These are phyloP conservation scores for Pelargonium cotyledonis DNA, from an alignment of 441 rosid genomes.

Conservation along the genomic window DNA sequence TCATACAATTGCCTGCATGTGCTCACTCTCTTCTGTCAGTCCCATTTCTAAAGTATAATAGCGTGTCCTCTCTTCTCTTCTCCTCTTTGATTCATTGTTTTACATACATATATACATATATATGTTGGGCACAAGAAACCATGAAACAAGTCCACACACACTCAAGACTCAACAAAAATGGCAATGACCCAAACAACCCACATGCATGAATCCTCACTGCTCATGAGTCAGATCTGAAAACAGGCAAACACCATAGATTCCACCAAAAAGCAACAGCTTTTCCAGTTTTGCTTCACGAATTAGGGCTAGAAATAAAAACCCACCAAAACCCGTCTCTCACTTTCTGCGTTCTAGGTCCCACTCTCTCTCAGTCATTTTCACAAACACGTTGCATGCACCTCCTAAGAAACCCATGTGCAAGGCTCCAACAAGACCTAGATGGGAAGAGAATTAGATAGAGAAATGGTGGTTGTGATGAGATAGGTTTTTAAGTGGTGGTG, in stretches of 20 bases:
- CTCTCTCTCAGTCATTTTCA: neutral
- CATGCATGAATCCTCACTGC: too few species aligned
- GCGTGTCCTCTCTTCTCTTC: neutral
- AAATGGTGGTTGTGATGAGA: neutral
- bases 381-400: slow-evolving; percentile 1
- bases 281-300: neutral
- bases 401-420: neutral
- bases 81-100: neutral
- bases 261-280: neutral
- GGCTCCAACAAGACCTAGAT: neutral
- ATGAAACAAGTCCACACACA: too few species aligned
- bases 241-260: neutral
- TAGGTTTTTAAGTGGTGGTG: neutral
- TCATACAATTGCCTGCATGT: slow-evolving; percentile 77
- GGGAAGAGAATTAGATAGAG: neutral
- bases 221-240: neutral
- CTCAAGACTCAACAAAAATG: too few species aligned
- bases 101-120: neutral
- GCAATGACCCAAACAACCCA: too few species aligned
- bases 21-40: slow-evolving; percentile 99
- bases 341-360: neutral
- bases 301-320: neutral
- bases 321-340: neutral
- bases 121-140: neutral
- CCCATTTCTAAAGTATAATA: slow-evolving; percentile 11